These are phyloP conservation scores for Antitrichia curtipendula DNA, from an alignment of 225 moss, liverwort and hornwort species.

Conservation along the genomic window DNA sequence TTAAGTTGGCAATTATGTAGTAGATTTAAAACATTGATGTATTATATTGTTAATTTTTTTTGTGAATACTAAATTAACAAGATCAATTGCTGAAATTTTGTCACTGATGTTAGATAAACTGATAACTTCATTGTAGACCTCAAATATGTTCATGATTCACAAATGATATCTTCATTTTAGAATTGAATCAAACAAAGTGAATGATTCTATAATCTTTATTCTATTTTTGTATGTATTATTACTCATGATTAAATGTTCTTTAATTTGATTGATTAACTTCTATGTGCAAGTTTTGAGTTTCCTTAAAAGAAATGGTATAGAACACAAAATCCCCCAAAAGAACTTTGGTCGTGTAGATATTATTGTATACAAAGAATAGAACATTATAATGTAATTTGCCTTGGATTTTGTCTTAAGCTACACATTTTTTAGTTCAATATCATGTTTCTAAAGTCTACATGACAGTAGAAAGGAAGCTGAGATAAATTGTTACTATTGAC, in stretches of 20 bases:
- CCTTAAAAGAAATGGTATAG: fast-evolving
- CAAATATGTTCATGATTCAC: too few relatives aligned
- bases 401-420: neutral
- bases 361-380: neutral
- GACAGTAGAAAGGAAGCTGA: fast-evolving
- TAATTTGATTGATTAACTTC: neutral
- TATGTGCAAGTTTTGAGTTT: neutral
- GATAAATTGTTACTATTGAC: neutral
- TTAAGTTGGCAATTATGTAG: too few relatives aligned
- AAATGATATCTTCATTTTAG: too few relatives aligned
- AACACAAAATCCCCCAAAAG: fast-evolving
- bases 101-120: too few relatives aligned
- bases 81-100: too few relatives aligned
- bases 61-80: too few relatives aligned
- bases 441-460: neutral
- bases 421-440: neutral
- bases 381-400: neutral
- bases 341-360: neutral
- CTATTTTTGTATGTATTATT: neutral
- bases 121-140: too few relatives aligned
- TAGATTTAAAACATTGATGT: too few relatives aligned
- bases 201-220: neutral
- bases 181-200: too few relatives aligned
- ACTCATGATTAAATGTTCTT: neutral
- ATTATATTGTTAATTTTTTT: too few relatives aligned